phyloP scores from a whole-genome alignment of 1,284 basidiomycete genomes.

The Tilletia caries region DNA sequence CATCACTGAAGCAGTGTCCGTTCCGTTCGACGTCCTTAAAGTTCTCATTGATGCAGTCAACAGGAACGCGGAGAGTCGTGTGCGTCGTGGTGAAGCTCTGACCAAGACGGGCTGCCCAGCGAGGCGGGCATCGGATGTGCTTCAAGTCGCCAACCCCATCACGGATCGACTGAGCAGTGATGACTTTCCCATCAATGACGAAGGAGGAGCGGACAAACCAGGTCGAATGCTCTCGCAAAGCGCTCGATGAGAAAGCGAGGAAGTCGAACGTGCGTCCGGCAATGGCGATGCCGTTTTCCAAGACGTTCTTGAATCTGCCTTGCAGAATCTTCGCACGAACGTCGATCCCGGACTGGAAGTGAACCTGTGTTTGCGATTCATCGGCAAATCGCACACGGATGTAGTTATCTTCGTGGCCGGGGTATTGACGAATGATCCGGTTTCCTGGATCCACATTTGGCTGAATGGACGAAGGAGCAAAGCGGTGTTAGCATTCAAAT shows the following conservation, averaged over 20 bases:
- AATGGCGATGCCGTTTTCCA: conserved; percentile 67
- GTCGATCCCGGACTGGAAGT: conserved; percentile 67
- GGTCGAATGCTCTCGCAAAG: conserved; percentile 69
- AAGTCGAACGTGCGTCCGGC: conserved; percentile 69
- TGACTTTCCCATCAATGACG: conserved; percentile 59
- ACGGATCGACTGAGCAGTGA: conserved; percentile 28
- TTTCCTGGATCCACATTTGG: conserved; percentile 11
- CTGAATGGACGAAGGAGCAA: neutral
- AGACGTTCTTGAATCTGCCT: conserved; percentile 64
- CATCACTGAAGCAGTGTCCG: conserved; percentile 62
- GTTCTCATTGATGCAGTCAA: conserved; percentile 11
- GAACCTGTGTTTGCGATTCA: conserved; percentile 67
- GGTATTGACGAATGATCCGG: conserved; percentile 20
- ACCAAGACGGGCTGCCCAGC: conserved; percentile 11
- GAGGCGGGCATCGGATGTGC: conserved; percentile 13
- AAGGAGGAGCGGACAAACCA: conserved; percentile 69
- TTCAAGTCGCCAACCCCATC: conserved; percentile 27
- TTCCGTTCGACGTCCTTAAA: conserved; percentile 23
- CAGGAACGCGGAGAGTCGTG: neutral
- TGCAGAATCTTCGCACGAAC: conserved; percentile 61
- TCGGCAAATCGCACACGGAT: conserved; percentile 74
- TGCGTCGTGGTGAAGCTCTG: conserved; percentile 8
- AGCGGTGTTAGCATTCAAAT: neutral
- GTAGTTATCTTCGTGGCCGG: conserved; percentile 59
- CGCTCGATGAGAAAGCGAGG: conserved; percentile 70